Conservation (phyloP, 2,329 filamentous ascomycete genomes). For the Fusarium praegraminearum region DNA sequence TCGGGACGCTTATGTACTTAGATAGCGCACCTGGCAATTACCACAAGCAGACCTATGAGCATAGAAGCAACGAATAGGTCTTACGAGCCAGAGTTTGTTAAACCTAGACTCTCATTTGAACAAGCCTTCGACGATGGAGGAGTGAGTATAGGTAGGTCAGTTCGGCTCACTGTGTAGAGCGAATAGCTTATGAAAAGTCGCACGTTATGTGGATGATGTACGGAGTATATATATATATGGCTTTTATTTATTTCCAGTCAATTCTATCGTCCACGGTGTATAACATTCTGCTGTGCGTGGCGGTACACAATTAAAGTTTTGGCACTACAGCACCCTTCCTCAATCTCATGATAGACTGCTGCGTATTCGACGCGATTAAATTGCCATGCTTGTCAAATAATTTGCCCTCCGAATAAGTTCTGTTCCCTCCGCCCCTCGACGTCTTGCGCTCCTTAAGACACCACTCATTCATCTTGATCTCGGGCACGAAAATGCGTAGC, state of each 20-base stretch:
- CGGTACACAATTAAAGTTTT: constrained; percentile 11
- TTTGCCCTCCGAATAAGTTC: constrained; percentile 59
- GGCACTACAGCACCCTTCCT: constrained; percentile 12
- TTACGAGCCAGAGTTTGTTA: too few relatives aligned
- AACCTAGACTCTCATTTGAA: too few relatives aligned
- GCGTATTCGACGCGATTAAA: constrained; percentile 61
- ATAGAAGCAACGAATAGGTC: too few relatives aligned
- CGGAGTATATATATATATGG: too few relatives aligned
- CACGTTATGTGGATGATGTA: background rate
- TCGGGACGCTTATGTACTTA: too few relatives aligned
- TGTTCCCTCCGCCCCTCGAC: constrained; percentile 53
- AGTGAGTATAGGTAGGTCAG: too few relatives aligned
- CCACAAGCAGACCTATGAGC: too few relatives aligned
- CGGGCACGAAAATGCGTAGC: constrained; percentile 56
- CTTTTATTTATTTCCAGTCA: background rate
- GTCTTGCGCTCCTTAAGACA: constrained; percentile 57
- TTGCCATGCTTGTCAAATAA: constrained; percentile 59
- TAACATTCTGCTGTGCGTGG: background rate
- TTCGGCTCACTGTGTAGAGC: too few relatives aligned
- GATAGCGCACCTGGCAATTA: too few relatives aligned
- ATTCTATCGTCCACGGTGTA: background rate
- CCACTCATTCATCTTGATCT: constrained; percentile 57
- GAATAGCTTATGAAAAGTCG: too few relatives aligned
- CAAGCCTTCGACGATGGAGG: too few relatives aligned
- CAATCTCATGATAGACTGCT: constrained; percentile 57